Base-by-base conservation (phyloP, 805 yeast genomes). In the Zygosaccharomyces pseudorouxii region DNA sequence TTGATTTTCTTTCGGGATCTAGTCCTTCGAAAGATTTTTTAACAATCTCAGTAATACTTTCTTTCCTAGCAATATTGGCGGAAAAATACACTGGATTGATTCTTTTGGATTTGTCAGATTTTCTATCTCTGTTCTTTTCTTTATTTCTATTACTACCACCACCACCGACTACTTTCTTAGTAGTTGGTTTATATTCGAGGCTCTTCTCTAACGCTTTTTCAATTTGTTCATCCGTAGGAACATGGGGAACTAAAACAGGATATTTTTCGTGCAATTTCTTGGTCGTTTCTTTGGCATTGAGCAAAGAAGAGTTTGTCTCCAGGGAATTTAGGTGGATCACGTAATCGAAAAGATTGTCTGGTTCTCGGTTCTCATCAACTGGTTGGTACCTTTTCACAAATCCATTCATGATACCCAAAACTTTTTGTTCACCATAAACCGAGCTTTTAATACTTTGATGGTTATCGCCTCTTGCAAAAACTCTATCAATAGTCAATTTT, bases 401-500 rank as follows among this genome's bases (percentile, higher is more conserved):
- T 0, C 90, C 89, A 27, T 71, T 70, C 87, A 92, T 80, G 28
- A 93, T 83, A 18, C 73, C 76, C 29, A 71, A 66, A 0, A 86
- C 81, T 45, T 74, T 71, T 14, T 67, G 65, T 4, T 71, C 71
- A 8, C 82, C 80, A 47, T 76, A 73, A 3, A 67, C 59, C 0
- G 59, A 63, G 4, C 72, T 74, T 54, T 84, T 81, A 33, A 93
- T 86, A 1, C 90, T 80, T 63, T 86, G 96, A 63, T 93, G 99
- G 54, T 86, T 84, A 59, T 89, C 89, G 2, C 97, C 97, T 56
- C 99, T 75, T 2, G 62, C 60, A 5, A 72, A 42, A 0, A 92
- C 84, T 47, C 97, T 73, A 0, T 70, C 63, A 7, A 70, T 65
- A 0, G 97, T 86, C 0, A 81, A 50, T 2, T 71, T 55, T 76